These are phyloP conservation scores for Nymphaea colorata DNA, from an alignment of 164 flowering plant genomes.

Conservation along the genomic window DNA sequence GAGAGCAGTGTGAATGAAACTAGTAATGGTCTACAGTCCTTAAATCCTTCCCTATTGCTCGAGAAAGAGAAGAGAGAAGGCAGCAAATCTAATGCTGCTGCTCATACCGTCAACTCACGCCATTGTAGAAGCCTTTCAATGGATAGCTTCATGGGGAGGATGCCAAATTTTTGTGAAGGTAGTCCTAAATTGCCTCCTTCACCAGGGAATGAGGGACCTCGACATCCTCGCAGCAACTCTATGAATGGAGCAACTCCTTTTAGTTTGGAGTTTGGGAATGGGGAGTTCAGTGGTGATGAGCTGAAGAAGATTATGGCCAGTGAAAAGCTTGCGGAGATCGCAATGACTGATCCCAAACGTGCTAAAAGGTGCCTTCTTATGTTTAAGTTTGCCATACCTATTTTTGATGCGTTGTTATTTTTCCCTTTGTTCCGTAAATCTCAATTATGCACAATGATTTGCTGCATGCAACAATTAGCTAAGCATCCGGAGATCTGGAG, in stretches of 20 bases:
- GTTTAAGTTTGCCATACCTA: not conserved
- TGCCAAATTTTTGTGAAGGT: slow-evolving; percentile 46
- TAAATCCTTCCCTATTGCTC: slow-evolving; percentile 4
- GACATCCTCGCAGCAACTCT: slow-evolving; percentile 52
- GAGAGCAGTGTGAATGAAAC: slow-evolving; percentile 75
- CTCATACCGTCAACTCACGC: slow-evolving; percentile 12
- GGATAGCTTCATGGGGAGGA: slow-evolving; percentile 49
- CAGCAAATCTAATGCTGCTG: slow-evolving; percentile 15
- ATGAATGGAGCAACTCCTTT: slow-evolving; percentile 48
- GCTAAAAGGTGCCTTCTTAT: slow-evolving; percentile 38
- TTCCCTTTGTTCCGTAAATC: too few relatives aligned
- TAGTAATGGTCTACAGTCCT: slow-evolving; percentile 25
- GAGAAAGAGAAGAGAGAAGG: slow-evolving; percentile 43
- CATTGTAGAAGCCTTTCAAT: slow-evolving; percentile 48
- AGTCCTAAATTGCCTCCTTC: slow-evolving; percentile 44
- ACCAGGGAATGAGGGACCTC: slow-evolving; percentile 21
- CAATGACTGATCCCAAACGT: slow-evolving; percentile 51
- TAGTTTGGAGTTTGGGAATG: slow-evolving; percentile 58
- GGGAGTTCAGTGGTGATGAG: slow-evolving; percentile 62
- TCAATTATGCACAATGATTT: too few relatives aligned
- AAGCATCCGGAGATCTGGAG: too few relatives aligned
- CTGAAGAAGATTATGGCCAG: slow-evolving; percentile 58
- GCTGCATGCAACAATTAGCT: too few relatives aligned
- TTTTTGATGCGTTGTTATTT: too few relatives aligned
- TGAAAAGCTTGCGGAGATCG: slow-evolving; percentile 56